Evolutionary conservation across 805 yeast species (phyloP), one percentile per base, ranked within the genome.

Genomic region (Jamesozyma jinghongensis): DNA sequence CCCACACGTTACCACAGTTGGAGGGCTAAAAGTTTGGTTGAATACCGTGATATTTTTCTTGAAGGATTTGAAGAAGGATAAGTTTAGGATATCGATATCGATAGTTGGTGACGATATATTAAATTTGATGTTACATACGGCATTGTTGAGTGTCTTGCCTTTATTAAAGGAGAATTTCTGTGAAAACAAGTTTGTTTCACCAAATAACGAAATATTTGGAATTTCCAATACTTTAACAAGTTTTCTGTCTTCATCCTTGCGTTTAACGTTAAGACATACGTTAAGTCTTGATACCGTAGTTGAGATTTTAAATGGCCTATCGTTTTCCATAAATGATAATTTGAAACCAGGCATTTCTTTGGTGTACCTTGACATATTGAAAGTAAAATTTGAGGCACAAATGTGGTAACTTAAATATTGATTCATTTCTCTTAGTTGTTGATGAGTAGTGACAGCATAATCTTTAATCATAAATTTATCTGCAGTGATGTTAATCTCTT

Each of bases 311-410:
- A 65, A 51, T 1, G 79, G 78, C 16, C 54, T 59, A 41, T 73
- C 77, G 4, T 57, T 53, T 26, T 61, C 59, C 3, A 54, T 53
- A 40, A 65, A 74, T 14, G 59, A 43, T 11, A 74, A 48, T 32
- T 73, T 74, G 46, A 59, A 74, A 2, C 79, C 78, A 2, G 77
- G 72, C 35, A 66, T 61, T 5, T 60, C 56, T 11, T 53, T 49
- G 32, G 47, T 49, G 38, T 60, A 59, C 42, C 65, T 54, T 18
- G 53, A 48, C 11, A 53, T 22, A 26, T 57, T 55, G 2, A 61
- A 44, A 1, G 56, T 52, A 7, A 57, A 44, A 41, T 53, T 59
- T 4, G 61, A 50, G 10, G 51, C 46, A 20, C 41, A 44, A 8
- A 56, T 28, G 38, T 51, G 42, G 36, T 50, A 52, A 22, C 51